Base-by-base conservation (phyloP, 2,329 filamentous ascomycete species). In the Pyricularia grisea region DNA sequence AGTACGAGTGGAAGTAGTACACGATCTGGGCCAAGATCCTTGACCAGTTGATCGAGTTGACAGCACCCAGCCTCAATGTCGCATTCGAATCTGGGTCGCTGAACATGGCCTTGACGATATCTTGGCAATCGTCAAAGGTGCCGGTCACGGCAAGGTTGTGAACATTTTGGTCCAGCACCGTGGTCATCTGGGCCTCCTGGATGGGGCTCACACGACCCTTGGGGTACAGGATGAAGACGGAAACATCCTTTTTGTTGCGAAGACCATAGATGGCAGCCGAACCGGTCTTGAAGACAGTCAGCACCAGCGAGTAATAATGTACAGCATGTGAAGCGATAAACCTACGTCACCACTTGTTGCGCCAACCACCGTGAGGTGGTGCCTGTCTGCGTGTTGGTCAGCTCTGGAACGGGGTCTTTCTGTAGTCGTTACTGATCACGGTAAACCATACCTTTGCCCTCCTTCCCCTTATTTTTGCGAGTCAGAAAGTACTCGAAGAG, bases 151-250 rank as follows among this genome's bases (percentile, higher is more conserved):
- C 89, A 65, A 98, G 82, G 79, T 97, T 97, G 84, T 97, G 93
- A 42, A 98, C 94, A 77, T 98, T 98, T 70, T 86, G 81, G 78
- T 98, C 95, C 60, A 93, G 83, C 31, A 95, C 92, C 0, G 94
- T 97, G 0, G 94, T 97, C 95, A 98, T 98, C 81, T 98, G 95
- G 4, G 92, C 91, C 79, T 98, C 93, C 79, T 98, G 95, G 69
- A 98, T 91, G 17, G 93, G 92, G 77, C 90, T 93, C 71, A 98
- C 91, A 73, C 93, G 91, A 71, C 93, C 94, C 79, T 95, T 92
- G 30, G 95, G 95, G 79, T 94, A 91, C 75, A 98, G 86, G 77
- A 99, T 98, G 82, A 97, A 95, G 68, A 98, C 92, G 0, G 93
- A 96, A 20, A 97, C 92, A 84, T 99, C 95, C 81, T 97, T 94